Evolutionary conservation across 352 stramenopile species (phyloP).

Genomic region (Pythium utonaiense): DNA sequence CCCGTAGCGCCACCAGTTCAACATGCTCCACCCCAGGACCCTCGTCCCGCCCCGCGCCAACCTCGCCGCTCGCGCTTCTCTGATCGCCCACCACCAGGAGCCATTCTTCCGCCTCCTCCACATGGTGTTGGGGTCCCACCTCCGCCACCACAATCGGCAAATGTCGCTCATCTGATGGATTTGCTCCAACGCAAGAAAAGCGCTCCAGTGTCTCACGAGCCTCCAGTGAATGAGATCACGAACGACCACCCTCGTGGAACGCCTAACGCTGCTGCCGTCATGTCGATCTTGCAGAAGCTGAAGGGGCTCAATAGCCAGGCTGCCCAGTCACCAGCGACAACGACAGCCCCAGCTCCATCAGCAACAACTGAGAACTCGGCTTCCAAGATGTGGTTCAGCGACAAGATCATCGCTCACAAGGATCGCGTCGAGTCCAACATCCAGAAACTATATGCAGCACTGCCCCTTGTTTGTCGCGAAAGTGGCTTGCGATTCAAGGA

Average conservation of each 20-base stretch:
- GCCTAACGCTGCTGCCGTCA: conserved; percentile 67
- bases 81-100: conserved; percentile 17
- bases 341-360: conserved; percentile 1
- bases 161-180: conserved; percentile 80
- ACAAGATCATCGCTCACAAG: conserved; percentile 80
- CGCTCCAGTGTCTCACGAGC: neutral
- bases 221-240: conserved; percentile 39
- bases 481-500: conserved; percentile 81
- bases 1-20: conserved; percentile 3
- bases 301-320: conserved; percentile 45
- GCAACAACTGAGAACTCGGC: conserved; percentile 22
- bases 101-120: conserved; percentile 15
- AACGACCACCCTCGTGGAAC: conserved; percentile 43
- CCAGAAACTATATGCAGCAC: conserved; percentile 78
- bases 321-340: neutral
- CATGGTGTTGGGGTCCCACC: conserved; percentile 12
- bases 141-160: conserved; percentile 44
- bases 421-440: conserved; percentile 83
- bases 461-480: conserved; percentile 77
- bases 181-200: conserved; percentile 71
- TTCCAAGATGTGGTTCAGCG: conserved; percentile 84
- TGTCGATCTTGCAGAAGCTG: conserved; percentile 84
- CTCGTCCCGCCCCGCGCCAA: conserved; percentile 22
- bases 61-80: conserved; percentile 34
- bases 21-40: neutral